Evolutionary conservation across 257 asterid species (phyloP).

Genomic region (Lavandula angustifolia): DNA sequence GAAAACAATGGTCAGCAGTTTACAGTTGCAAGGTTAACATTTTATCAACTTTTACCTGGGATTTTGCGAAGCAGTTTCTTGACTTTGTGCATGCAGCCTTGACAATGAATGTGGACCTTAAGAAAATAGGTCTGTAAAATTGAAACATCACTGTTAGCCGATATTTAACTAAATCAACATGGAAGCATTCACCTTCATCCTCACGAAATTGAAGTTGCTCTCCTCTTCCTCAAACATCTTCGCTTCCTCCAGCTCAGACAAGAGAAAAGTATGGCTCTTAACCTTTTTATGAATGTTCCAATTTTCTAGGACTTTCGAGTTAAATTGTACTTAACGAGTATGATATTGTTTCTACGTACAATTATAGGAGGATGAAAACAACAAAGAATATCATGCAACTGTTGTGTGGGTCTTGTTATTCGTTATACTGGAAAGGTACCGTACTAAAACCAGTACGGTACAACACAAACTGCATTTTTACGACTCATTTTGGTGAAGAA

Average conservation of each 20-base stretch:
- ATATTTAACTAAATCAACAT: background rate
- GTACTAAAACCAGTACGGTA: no score
- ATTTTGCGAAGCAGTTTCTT: constrained; percentile 58
- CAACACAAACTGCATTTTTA: no score
- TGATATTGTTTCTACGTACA: no score
- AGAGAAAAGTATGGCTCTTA: background rate
- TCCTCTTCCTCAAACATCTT: constrained; percentile 32
- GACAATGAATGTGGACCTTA: constrained; percentile 72
- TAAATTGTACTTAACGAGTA: no score
- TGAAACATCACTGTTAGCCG: background rate
- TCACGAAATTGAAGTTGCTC: constrained; percentile 21
- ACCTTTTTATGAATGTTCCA: no score
- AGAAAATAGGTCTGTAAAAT: constrained; percentile 52
- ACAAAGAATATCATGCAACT: no score
- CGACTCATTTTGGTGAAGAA: no score
- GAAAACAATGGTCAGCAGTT: background rate
- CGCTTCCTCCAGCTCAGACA: background rate
- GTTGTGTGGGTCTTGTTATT: no score
- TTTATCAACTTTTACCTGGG: constrained; percentile 40
- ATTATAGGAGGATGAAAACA: no score
- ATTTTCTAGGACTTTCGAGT: no score
- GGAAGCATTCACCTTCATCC: constrained; percentile 25
- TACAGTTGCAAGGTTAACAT: no score
- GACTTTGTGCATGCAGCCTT: constrained; percentile 66
- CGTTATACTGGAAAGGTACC: no score